Evolutionary conservation across 768 basidiomycete genomes (phyloP).

Genomic region (Auricularia sp.): DNA sequence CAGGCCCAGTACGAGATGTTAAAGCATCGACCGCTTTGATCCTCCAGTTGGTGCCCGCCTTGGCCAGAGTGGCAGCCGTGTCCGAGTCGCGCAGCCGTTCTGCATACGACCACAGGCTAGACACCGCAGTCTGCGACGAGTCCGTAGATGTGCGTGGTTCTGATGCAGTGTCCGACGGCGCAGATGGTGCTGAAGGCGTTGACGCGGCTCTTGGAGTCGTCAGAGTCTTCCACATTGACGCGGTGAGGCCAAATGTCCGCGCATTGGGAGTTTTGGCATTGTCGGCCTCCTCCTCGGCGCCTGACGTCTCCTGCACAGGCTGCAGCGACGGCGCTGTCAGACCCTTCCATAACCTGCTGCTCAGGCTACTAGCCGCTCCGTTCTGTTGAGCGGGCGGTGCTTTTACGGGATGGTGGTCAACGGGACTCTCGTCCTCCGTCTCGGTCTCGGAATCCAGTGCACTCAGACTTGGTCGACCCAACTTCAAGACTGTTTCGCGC

Average conservation of each 20-base stretch:
- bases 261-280: slow-evolving; percentile 41
- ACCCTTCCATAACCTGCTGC: slow-evolving; percentile 19
- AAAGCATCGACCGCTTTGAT: slow-evolving; percentile 36
- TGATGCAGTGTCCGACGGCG: slow-evolving; percentile 11
- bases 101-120: slow-evolving; percentile 58
- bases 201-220: slow-evolving; percentile 2
- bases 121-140: slow-evolving; percentile 10
- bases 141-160: slow-evolving; percentile 6
- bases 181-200: slow-evolving; percentile 1
- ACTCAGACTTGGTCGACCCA: background rate
- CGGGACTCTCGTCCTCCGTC: slow-evolving; percentile 2
- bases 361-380: slow-evolving; percentile 13
- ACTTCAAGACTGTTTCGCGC: slow-evolving; percentile 41
- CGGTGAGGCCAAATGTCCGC: slow-evolving; percentile 10
- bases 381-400: background rate
- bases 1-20: background rate
- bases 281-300: background rate
- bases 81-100: slow-evolving; percentile 68
- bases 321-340: slow-evolving; percentile 18
- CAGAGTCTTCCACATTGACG: background rate
- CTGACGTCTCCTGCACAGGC: background rate
- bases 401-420: background rate
- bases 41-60: slow-evolving; percentile 67
- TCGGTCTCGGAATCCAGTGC: slow-evolving; percentile 1
- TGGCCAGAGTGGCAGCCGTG: slow-evolving; percentile 56